Percentiles rank a stretch among this genome's conserved stretches.
Conservation (phyloP, 2,329 filamentous ascomycete genomes). For the Aspergillus felis region DNA sequence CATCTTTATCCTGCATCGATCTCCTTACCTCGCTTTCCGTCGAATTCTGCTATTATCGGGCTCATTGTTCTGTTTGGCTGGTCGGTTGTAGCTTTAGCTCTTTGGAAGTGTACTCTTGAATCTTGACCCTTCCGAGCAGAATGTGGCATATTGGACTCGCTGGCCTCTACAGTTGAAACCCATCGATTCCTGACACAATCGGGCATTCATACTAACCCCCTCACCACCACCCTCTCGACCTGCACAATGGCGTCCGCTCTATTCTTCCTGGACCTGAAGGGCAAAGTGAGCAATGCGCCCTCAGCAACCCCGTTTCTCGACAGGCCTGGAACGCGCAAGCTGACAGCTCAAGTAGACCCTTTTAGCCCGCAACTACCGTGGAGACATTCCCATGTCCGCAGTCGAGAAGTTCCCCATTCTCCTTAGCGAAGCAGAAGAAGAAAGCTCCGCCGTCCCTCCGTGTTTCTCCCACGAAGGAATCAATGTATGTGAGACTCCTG, state of each 20-base stretch:
- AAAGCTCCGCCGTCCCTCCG: constrained; percentile 92
- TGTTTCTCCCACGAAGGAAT: constrained; percentile 99
- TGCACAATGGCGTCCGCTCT: constrained; percentile 86
- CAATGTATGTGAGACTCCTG: constrained; percentile 62
- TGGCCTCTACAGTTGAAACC: constrained; percentile 18
- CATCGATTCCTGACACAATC: constrained; percentile 3
- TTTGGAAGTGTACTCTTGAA: not conserved
- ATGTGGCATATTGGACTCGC: constrained; percentile 19
- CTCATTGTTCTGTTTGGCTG: not conserved
- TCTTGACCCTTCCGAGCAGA: constrained; percentile 4
- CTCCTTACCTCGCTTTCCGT: not conserved
- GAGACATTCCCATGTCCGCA: constrained; percentile 98
- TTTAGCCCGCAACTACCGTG: constrained; percentile 94
- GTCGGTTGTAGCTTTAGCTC: no score
- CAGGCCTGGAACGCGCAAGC: constrained; percentile 10
- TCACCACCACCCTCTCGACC: constrained; percentile 8
- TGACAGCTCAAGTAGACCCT: constrained; percentile 66
- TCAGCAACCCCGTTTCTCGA: not conserved
- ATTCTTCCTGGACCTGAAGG: constrained; percentile 99
- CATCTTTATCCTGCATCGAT: not conserved
- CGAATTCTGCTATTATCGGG: not conserved
- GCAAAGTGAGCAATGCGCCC: constrained; percentile 69
- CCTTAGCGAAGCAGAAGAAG: constrained; percentile 97
- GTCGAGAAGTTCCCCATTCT: constrained; percentile 97
- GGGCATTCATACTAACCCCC: constrained; percentile 6